Evolutionary conservation across 202 grass and related monocot genomes (phyloP).

Genomic region (Digitaria exilis): DNA sequence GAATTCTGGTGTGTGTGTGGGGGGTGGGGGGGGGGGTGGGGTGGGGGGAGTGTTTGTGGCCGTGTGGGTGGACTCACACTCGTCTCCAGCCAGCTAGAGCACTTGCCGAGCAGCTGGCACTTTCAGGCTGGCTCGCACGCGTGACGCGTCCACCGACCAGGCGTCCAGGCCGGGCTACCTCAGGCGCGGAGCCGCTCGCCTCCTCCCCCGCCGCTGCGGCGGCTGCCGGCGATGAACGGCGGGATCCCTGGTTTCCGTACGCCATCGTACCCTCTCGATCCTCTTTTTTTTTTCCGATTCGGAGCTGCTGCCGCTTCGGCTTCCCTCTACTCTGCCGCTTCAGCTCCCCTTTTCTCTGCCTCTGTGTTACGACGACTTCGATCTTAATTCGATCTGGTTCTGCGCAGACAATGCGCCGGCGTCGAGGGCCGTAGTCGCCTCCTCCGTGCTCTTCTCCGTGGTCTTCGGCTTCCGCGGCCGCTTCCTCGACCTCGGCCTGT

Average conservation of each 20-base stretch:
- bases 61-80: no score
- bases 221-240: slow-evolving; percentile 67
- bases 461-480: slow-evolving; percentile 59
- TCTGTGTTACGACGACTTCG: neutral
- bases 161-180: neutral
- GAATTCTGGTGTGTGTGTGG: no score
- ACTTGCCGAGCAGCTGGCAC: neutral
- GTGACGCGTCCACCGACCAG: slow-evolving; percentile 26
- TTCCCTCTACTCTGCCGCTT: neutral
- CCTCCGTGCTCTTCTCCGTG: slow-evolving; percentile 71
- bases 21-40: no score
- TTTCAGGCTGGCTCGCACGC: neutral
- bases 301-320: neutral
- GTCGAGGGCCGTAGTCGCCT: slow-evolving; percentile 71
- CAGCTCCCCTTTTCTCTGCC: neutral
- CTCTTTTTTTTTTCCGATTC: neutral
- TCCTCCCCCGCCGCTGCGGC: neutral
- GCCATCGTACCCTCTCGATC: neutral
- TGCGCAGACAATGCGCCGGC: slow-evolving; percentile 83
- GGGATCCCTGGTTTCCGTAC: slow-evolving; percentile 82
- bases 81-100: neutral
- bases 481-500: slow-evolving; percentile 70
- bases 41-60: no score
- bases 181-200: neutral
- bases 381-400: slow-evolving; percentile 20